Evolutionary conservation across 225 moss, liverwort and hornwort species (phyloP), one percentile per base, ranked within the genome.

Genomic region (Rhytidiadelphus loreus): DNA sequence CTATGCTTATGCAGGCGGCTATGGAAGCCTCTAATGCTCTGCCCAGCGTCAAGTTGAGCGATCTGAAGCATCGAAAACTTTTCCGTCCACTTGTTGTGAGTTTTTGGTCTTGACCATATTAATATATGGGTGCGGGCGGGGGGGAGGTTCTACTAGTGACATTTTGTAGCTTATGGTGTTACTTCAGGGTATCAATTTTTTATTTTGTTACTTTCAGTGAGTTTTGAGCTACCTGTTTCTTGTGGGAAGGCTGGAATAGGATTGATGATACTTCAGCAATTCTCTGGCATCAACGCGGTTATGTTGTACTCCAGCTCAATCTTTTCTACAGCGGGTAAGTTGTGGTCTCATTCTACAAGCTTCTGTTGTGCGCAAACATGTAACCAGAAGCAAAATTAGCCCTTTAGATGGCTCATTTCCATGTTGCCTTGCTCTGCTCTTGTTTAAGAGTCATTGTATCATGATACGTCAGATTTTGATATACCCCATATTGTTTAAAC

Each of bases 281-380:
- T 92, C 86, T 91, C 93, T 83, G 96, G 97, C 69, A 91, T 98
- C 65, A 98, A 98, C 82, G 97, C 93, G 26, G 93, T 98, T 57
- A 96, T 98, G 97, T 92, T 98, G 22, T 98, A 96, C 87, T 89
- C 97, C 35, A 94, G 90, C 63, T 82, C 90, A 62, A 96, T 98
- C 64, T 96, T 98, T 83, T 57, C 87, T 68, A 80, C 95, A 72
- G 96, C 97, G 88, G 97, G 97, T 95, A 85, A 89, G 85, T 59
- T 73, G 43, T 80, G 30, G 48, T 77, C 30, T 68, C 39, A 70
- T 83, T 87, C 23, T 44, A 82, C 56, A 63, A 48, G 39, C 69
- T 70, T 87, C 55, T 48, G 29, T 73, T 32, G 56, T 85, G 37
- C 61, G 68, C 41, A 29, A 58, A 80, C 80, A 58, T 41, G 29